Evolutionary conservation across 768 basidiomycete genomes (phyloP), one percentile per base, ranked within the genome.

Genomic region (Amanita subjunquillea): DNA sequence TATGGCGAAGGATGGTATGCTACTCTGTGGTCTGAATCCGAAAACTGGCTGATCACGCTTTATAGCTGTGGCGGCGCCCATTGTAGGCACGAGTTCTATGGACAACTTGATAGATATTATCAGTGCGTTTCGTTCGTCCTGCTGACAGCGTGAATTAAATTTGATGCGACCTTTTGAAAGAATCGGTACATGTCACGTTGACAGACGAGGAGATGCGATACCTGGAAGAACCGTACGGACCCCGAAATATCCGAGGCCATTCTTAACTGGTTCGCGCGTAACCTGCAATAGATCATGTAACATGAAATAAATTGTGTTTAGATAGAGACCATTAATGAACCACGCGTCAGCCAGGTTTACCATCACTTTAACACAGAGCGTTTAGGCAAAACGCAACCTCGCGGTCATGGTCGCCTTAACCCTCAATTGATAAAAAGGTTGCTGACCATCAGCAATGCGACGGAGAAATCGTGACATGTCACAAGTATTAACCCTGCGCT

Each of bases 21-120:
- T 38, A 8, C 15, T 22, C 8, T 7, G 4, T 51, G 22, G 15
- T 46, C 17, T 29, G 5, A 6, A 32, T 32, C 10, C 27, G 27
- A 37, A 36, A 38, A n/a, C 3, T 20, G 15, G 3, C 20, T 30
- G 49, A 23, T 20, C 43, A n/a, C 7, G 9, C 15, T 42, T n/a
- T 45, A 25, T 39, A 68, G 73, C 65, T 25, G 73, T 83, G 4
- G 67, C 78, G 0, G 80, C 80, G 1, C 82, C 82, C 0, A 80
- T 84, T 58, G 71, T 83, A 32, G 82, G 80, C 0, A 70, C 74
- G 0, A 78, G 76, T 1, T 77, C 72, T 29, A 55, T 75, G 4
- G 67, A 77, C 27, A 78, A 81, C 51, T 62, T 83, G 25, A 59
- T 71, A 22, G 80, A 83, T 50, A 60, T 80, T 15, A 67, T 80